These are phyloP conservation scores for Phellinidium pouzarii DNA, from an alignment of 1,284 basidiomycete species.

Conservation along the genomic window DNA sequence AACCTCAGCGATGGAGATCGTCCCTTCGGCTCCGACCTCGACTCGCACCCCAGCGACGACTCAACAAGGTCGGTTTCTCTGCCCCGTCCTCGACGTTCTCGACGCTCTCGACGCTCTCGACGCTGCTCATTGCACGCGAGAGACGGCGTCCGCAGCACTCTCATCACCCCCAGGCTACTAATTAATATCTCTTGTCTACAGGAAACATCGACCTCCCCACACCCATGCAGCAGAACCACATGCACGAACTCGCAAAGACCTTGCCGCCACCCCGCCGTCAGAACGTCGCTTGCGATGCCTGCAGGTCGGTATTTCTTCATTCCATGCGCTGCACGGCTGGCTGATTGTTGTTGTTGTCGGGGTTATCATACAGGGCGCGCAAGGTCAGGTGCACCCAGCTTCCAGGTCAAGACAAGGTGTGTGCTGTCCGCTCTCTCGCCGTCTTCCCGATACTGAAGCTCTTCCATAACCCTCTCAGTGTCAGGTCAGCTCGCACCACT, in stretches of 20 bases:
- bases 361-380: slow-evolving; percentile 45
- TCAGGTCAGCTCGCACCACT: slow-evolving; percentile 41
- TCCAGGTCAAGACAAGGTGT: slow-evolving; percentile 70
- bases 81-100: neutral
- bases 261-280: slow-evolving; percentile 76
- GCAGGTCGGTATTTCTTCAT: slow-evolving; percentile 43
- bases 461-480: slow-evolving; percentile 37
- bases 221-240: slow-evolving; percentile 64
- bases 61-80: slow-evolving; percentile 4
- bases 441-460: slow-evolving; percentile 1
- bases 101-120: neutral
- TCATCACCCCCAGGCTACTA: neutral
- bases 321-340: slow-evolving; percentile 1
- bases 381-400: slow-evolving; percentile 80
- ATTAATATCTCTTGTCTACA: neutral
- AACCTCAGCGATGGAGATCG: neutral
- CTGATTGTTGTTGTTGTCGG: neutral
- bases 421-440: slow-evolving; percentile 20
- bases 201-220: slow-evolving; percentile 45
- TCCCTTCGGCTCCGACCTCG: neutral
- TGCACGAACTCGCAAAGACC: slow-evolving; percentile 68
- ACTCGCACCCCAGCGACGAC: neutral
- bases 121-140: neutral
- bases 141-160: neutral
- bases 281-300: slow-evolving; percentile 87